phyloP scores from a whole-genome alignment of 2,329 filamentous ascomycete species.

The Seiridium unicorne region DNA sequence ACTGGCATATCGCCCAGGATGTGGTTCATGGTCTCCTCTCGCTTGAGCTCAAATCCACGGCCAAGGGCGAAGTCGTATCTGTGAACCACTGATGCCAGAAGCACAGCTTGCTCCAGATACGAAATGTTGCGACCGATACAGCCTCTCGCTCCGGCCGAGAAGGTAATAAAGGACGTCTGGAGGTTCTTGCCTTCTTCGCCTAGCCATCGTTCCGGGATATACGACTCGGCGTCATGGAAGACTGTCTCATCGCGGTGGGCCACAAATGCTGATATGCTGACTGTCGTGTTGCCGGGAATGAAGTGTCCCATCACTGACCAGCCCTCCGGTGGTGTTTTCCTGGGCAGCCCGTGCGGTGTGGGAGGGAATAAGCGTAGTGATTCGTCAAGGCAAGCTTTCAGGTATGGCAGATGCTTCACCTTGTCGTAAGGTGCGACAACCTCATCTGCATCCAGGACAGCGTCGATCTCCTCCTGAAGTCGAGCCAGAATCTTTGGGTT shows the following conservation, averaged over 20 bases:
- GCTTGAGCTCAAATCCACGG: slow-evolving; percentile 22
- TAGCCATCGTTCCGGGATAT: slow-evolving; percentile 40
- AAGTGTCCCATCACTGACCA: slow-evolving; percentile 40
- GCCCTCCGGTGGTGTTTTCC: slow-evolving; percentile 44
- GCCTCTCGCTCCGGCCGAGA: slow-evolving; percentile 23
- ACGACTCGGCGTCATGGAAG: slow-evolving; percentile 36
- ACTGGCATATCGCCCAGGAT: slow-evolving; percentile 21
- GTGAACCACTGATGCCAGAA: slow-evolving; percentile 40
- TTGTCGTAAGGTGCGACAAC: slow-evolving; percentile 47
- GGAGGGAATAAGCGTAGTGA: slow-evolving; percentile 39
- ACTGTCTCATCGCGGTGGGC: slow-evolving; percentile 35
- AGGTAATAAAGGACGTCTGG: slow-evolving; percentile 36
- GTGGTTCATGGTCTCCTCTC: slow-evolving; percentile 24
- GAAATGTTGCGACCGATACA: slow-evolving; percentile 31
- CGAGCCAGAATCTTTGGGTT: slow-evolving; percentile 38
- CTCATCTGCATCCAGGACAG: slow-evolving; percentile 39
- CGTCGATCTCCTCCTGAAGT: slow-evolving; percentile 44
- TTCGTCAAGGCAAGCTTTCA: slow-evolving; percentile 51
- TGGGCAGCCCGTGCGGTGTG: slow-evolving; percentile 39
- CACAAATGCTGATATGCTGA: slow-evolving; percentile 40
- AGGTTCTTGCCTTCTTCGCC: slow-evolving; percentile 35
- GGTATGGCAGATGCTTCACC: slow-evolving; percentile 49
- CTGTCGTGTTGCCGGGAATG: slow-evolving; percentile 41
- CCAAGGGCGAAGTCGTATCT: slow-evolving; percentile 38
- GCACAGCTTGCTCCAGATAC: slow-evolving; percentile 44